These are phyloP conservation scores for Aspergillus proliferans DNA, from an alignment of 2,329 filamentous ascomycete species.

Conservation along the genomic window DNA sequence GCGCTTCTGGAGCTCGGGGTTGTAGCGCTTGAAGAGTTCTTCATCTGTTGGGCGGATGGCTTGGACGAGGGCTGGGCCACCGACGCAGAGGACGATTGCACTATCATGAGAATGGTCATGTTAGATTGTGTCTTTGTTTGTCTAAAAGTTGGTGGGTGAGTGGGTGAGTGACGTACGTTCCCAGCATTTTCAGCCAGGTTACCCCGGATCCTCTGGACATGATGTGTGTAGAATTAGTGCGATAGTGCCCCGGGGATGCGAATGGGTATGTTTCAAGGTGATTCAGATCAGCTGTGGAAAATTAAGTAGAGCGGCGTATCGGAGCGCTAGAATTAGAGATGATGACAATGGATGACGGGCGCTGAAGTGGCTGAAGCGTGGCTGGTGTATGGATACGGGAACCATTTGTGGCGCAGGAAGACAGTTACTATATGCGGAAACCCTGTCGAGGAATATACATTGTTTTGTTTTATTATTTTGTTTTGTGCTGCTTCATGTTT, in stretches of 20 bases:
- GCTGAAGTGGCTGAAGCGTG: no score
- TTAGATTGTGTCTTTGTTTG: conserved; percentile 3
- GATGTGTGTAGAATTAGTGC: conserved; percentile 10
- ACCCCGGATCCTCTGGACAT: conserved; percentile 37
- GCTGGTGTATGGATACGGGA: no score
- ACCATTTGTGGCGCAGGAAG: no score
- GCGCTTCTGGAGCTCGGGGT: conserved; percentile 84
- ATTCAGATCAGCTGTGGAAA: no score
- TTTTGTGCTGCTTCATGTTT: no score
- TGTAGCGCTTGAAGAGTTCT: conserved; percentile 84
- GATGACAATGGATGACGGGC: no score
- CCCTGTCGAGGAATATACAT: no score
- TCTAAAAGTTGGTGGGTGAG: conserved; percentile 2
- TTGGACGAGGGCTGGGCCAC: conserved; percentile 76
- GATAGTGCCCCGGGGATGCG: not conserved
- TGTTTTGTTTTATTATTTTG: no score
- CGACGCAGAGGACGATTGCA: conserved; percentile 64
- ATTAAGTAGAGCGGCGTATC: no score
- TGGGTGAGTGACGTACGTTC: conserved; percentile 50
- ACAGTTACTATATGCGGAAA: no score
- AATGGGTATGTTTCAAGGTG: no score
- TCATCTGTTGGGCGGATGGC: conserved; percentile 73
- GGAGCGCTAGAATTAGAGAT: no score
- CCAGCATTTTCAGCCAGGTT: conserved; percentile 62
- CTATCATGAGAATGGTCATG: conserved; percentile 41